phyloP scores from a whole-genome alignment of 106 monocot species.

The Dioscorea alata region DNA sequence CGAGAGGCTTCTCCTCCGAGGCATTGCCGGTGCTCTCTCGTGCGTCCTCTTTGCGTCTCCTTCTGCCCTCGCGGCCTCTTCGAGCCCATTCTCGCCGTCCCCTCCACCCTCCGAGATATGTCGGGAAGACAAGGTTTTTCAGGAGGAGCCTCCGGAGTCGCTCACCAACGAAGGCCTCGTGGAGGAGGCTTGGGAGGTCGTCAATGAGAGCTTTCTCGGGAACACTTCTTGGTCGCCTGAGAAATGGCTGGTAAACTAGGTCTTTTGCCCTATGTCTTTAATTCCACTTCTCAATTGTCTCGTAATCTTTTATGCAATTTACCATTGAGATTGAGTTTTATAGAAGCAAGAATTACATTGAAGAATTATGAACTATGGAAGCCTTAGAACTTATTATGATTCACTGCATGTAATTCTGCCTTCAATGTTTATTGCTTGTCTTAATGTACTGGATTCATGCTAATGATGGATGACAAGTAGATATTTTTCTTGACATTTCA shows the following conservation, averaged over 20 bases:
- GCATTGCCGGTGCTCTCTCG: conserved; percentile 27
- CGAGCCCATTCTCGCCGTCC: neutral
- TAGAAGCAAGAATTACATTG: no score
- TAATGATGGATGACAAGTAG: neutral
- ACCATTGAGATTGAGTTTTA: no score
- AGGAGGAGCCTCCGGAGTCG: conserved; percentile 18
- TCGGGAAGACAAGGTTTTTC: conserved; percentile 6
- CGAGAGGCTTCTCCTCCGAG: conserved; percentile 16
- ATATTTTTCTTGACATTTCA: neutral
- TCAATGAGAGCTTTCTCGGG: conserved; percentile 71
- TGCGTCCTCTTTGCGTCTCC: conserved; percentile 18
- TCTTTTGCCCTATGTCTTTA: neutral
- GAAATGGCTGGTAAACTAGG: conserved; percentile 54
- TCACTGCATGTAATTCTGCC: neutral
- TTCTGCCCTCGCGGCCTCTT: conserved; percentile 13
- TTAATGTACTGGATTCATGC: neutral
- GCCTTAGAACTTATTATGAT: neutral
- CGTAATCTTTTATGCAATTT: no score
- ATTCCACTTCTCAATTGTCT: neutral
- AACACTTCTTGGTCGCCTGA: conserved; percentile 70
- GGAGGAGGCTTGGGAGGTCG: conserved; percentile 97
- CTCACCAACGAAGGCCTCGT: conserved; percentile 73
- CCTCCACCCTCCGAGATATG: conserved; percentile 28
- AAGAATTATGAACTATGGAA: no score
- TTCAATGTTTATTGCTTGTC: neutral